Evolutionary conservation across 2,329 filamentous ascomycete genomes (phyloP), one percentile per base, ranked within the genome.

Genomic region (Ampelomyces quisqualis): DNA sequence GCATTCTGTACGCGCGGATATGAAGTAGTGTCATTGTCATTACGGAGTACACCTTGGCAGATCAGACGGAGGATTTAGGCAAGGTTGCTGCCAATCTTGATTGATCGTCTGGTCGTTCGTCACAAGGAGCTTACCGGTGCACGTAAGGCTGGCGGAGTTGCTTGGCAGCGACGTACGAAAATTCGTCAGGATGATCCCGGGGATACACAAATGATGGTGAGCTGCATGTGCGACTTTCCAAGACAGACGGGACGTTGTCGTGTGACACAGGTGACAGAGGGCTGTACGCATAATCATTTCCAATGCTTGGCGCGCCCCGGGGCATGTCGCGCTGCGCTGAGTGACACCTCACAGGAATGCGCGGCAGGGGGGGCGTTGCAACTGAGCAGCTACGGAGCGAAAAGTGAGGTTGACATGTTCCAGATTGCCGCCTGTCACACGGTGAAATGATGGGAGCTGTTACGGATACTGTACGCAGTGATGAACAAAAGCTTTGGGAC

Each of bases 161-260:
- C 37, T 39, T 39, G 37, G 37, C 37, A 39, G 37, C 29, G 15
- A 18, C 37, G 37, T 39, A 33, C 28, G 10, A 24, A 19, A n/a
- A n/a, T n/a, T n/a, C n/a, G n/a, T n/a, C n/a, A n/a, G 33, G 37
- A 33, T 32, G 18, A 7, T 14, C 28, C 19, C n/a, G 21, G 28
- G 18, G 28, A 27, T 31, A 38, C 36, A 32, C 8, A 20, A 14
- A 20, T 17, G 15, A 23, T 18, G 10, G 22, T 27, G 29, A 10
- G 7, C 22, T 10, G 18, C 17, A 19, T 31, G 28, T 39, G 22
- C 29, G 7, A 39, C 28, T 15, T 32, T 21, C 21, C 29, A 33
- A 39, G 37, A 22, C 28, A n/a, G n/a, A n/a, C n/a, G n/a, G n/a
- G n/a, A n/a, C 18, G 29, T 39, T 33, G 37, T 33, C 37, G 37